These are phyloP conservation scores for Yamadazyma phyllophila DNA, from an alignment of 805 yeast genomes.

Conservation along the genomic window DNA sequence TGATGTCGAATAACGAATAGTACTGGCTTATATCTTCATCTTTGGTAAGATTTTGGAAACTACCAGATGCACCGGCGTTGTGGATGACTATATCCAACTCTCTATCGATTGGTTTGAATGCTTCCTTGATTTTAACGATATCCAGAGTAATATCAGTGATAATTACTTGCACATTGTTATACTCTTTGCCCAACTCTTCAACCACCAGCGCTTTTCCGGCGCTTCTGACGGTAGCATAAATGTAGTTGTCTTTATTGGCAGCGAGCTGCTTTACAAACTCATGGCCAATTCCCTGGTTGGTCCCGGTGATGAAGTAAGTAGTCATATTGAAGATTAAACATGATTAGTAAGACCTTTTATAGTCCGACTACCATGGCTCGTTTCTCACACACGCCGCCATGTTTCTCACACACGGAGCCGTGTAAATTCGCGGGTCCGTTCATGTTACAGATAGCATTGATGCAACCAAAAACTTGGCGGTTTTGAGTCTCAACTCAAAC, in stretches of 20 bases:
- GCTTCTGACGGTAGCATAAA: conserved; percentile 36
- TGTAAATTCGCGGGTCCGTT: too few species aligned
- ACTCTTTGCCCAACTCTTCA: conserved; percentile 1
- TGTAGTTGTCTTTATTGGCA: conserved; percentile 22
- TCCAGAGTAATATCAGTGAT: conserved; percentile 6
- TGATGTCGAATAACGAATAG: neutral
- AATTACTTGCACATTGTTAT: conserved; percentile 7
- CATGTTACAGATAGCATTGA: too few species aligned
- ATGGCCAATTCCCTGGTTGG: conserved; percentile 43
- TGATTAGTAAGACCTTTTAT: neutral
- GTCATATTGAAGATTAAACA: neutral
- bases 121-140: neutral
- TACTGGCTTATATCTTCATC: conserved; percentile 2
- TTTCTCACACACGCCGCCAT: too few species aligned
- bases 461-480: too few species aligned
- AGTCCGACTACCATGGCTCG: neutral
- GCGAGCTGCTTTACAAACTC: conserved; percentile 26
- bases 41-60: neutral
- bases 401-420: too few species aligned
- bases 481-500: too few species aligned
- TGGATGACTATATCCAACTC: conserved; percentile 32
- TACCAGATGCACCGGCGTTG: conserved; percentile 24
- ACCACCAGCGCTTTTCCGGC: conserved; percentile 21
- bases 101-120: conserved; percentile 17
- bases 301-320: conserved; percentile 30